Percentiles rank a stretch among this genome's conserved stretches.
Evolutionary conservation across 2,329 filamentous ascomycete species (phyloP).

Genomic region (Ascocoryne sarcoides): DNA sequence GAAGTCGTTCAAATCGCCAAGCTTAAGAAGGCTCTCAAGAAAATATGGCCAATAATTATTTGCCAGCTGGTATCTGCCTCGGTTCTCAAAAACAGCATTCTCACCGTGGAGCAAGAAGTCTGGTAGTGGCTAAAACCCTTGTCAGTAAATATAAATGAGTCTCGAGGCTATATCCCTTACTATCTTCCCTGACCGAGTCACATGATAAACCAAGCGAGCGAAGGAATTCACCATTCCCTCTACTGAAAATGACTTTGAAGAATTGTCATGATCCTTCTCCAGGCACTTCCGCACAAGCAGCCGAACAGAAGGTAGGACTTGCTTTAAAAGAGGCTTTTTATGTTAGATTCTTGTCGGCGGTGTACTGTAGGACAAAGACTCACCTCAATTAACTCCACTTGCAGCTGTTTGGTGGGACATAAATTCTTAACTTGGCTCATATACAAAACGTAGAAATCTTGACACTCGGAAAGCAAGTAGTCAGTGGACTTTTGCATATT

Average conservation of each 20-base stretch:
- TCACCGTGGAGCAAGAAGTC: slow-evolving; percentile 13
- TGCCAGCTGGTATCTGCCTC: slow-evolving; percentile 37
- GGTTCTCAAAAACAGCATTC: slow-evolving; percentile 27
- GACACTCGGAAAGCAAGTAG: slow-evolving; percentile 2
- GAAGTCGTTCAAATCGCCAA: slow-evolving; percentile 34
- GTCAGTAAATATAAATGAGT: neutral
- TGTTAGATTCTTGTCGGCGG: no score
- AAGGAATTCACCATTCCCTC: slow-evolving; percentile 4
- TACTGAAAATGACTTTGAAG: neutral
- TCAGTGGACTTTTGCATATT: slow-evolving; percentile 3
- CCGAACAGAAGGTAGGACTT: neutral
- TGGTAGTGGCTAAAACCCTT: neutral
- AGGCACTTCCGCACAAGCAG: neutral
- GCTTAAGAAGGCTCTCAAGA: slow-evolving; percentile 39
- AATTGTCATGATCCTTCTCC: neutral
- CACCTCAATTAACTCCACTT: neutral
- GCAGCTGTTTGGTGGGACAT: slow-evolving; percentile 4
- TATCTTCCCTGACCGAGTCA: slow-evolving; percentile 16
- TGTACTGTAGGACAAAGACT: no score
- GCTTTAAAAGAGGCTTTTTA: neutral
- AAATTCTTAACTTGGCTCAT: slow-evolving; percentile 14
- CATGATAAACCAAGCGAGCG: slow-evolving; percentile 13
- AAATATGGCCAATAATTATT: slow-evolving; percentile 44
- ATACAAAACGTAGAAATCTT: slow-evolving; percentile 5
- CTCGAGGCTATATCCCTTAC: slow-evolving; percentile 5